These are phyloP conservation scores for Xylaria intraflava DNA, from an alignment of 495 filamentous ascomycete species.

Conservation along the genomic window DNA sequence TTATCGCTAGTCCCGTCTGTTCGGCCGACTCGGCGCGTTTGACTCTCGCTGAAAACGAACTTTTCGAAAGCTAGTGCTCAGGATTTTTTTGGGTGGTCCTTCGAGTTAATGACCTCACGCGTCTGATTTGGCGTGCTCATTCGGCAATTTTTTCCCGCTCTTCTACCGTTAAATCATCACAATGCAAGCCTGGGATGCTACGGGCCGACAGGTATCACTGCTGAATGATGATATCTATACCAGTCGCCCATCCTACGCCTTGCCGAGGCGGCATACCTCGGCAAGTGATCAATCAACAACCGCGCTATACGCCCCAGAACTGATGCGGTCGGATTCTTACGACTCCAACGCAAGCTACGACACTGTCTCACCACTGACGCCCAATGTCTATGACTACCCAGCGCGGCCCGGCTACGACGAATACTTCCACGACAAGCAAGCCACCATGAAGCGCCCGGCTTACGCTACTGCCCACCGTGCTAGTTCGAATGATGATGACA, in stretches of 20 bases:
- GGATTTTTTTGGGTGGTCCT: neutral
- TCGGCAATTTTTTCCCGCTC: slow-evolving; percentile 4
- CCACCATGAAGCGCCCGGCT: slow-evolving; percentile 19
- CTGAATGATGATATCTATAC: slow-evolving; percentile 43
- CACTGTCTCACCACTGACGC: slow-evolving; percentile 43
- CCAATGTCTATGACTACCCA: slow-evolving; percentile 34
- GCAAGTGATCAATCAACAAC: slow-evolving; percentile 29
- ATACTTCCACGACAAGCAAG: slow-evolving; percentile 24
- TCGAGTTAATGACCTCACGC: neutral
- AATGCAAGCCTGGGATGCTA: slow-evolving; percentile 45
- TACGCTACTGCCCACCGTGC: slow-evolving; percentile 30
- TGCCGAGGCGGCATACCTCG: slow-evolving; percentile 21
- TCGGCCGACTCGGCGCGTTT: neutral
- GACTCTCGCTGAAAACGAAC: slow-evolving; percentile 1
- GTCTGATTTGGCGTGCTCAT: slow-evolving; percentile 8
- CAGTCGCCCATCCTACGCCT: slow-evolving; percentile 24
- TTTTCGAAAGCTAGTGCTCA: neutral
- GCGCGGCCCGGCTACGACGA: slow-evolving; percentile 33
- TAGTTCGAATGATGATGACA: slow-evolving; percentile 37
- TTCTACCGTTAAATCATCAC: slow-evolving; percentile 14
- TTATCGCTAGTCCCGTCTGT: neutral
- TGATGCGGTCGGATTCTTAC: slow-evolving; percentile 48
- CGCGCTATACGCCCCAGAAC: slow-evolving; percentile 38
- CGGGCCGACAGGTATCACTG: slow-evolving; percentile 47
- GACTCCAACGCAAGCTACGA: slow-evolving; percentile 47